phyloP scores from a whole-genome alignment of 2,329 filamentous ascomycete genomes.

The Aaosphaeria arxii region DNA sequence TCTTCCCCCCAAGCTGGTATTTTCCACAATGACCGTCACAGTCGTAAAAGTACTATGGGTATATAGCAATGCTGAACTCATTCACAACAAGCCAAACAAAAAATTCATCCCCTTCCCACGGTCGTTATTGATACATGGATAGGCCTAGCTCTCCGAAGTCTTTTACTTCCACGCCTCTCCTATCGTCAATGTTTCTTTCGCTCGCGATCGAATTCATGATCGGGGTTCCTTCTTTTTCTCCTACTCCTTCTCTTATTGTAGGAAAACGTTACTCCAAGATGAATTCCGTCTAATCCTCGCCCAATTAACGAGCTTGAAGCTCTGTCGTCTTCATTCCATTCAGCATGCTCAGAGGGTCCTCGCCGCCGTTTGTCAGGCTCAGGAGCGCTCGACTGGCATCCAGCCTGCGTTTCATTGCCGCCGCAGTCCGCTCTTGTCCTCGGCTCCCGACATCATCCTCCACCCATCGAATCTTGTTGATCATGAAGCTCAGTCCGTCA shows the following conservation, averaged over 20 bases:
- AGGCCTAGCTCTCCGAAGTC: too few species aligned
- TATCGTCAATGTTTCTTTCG: too few species aligned
- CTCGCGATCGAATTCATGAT: too few species aligned
- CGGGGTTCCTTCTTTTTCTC: too few species aligned
- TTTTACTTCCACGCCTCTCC: too few species aligned
- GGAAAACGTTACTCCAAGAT: too few species aligned
- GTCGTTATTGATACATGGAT: too few species aligned
- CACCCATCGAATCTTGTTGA: slow-evolving; percentile 80
- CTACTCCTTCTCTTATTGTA: too few species aligned
- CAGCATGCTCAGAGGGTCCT: slow-evolving; percentile 12
- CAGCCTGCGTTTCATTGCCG: slow-evolving; percentile 34
- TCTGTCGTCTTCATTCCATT: slow-evolving; percentile 11
- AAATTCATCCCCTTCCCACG: slow-evolving; percentile 7
- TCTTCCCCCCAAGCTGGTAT: background rate
- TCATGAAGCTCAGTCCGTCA: slow-evolving; percentile 86
- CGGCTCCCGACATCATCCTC: slow-evolving; percentile 59
- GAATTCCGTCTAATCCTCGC: too few species aligned
- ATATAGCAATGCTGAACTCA: slow-evolving; percentile 37
- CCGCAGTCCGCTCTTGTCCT: slow-evolving; percentile 36
- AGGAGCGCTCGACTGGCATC: slow-evolving; percentile 35
- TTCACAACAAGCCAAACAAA: slow-evolving; percentile 5
- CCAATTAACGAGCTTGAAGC: background rate
- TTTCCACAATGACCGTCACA: background rate
- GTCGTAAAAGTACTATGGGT: slow-evolving; percentile 32
- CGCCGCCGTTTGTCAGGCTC: slow-evolving; percentile 27